phyloP scores from a whole-genome alignment of 2,329 filamentous ascomycete species.

The Gaeumannomyces tritici region DNA sequence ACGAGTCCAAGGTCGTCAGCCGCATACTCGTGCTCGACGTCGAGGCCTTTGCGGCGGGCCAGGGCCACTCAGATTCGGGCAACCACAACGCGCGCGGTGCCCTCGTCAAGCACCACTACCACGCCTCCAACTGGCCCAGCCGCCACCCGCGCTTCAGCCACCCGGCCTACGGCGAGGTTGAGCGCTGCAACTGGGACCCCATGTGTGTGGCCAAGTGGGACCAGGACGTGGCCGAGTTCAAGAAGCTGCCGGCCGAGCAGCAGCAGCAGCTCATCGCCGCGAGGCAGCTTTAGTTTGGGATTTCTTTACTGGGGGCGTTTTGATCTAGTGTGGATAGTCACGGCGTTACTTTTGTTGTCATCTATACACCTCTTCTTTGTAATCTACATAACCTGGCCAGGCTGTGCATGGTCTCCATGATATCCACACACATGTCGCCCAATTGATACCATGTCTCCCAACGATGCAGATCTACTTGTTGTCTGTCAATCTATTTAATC shows the following conservation, averaged over 20 bases:
- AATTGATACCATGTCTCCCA: not conserved
- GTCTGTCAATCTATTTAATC: not conserved
- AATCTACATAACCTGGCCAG: not conserved
- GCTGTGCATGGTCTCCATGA: not conserved
- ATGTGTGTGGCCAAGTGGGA: conserved; percentile 60
- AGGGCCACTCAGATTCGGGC: conserved; percentile 64
- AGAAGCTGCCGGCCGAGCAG: conserved; percentile 47
- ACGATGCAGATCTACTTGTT: not conserved
- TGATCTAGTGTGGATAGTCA: not conserved
- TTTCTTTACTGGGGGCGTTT: not conserved
- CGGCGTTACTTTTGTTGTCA: not conserved
- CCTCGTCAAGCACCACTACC: conserved; percentile 65
- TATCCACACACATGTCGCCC: not conserved
- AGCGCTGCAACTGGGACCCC: conserved; percentile 59
- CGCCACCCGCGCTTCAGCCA: conserved; percentile 57
- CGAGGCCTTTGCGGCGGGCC: conserved; percentile 63
- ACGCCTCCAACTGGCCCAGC: conserved; percentile 63
- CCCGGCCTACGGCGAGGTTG: conserved; percentile 60
- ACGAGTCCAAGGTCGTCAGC: conserved; percentile 55
- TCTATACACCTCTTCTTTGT: not conserved
- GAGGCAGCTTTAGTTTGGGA: not conserved
- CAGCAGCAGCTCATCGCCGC: conserved; percentile 36
- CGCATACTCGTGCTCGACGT: conserved; percentile 59
- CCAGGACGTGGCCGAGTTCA: conserved; percentile 50
- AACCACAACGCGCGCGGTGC: conserved; percentile 58